Evolutionary conservation across 2,329 filamentous ascomycete genomes (phyloP), one percentile per base, ranked within the genome.

Genomic region (Aschersonia sp.): DNA sequence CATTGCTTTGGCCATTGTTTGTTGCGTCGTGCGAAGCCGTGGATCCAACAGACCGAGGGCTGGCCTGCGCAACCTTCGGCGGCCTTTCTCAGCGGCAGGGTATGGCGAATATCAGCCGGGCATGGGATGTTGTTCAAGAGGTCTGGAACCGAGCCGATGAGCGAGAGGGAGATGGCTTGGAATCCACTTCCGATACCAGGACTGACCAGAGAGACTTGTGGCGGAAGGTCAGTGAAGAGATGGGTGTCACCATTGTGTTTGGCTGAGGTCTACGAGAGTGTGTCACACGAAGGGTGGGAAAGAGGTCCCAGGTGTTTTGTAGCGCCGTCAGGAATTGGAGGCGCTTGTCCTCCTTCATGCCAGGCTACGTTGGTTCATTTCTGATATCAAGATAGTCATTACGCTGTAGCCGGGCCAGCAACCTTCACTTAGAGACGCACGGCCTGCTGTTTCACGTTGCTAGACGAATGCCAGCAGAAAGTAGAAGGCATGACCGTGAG

Each of bases 1-100:
- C 79, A 2, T 63, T 83, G 37, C 66, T 83, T 2, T 82, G 78
- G 76, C 79, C 79, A 1, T 63, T 82, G 2, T 83, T 83, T 54
- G 76, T 79, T 8, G 74, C 77, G 2, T 71, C 76, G 1, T 81
- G 78, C 56, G 79, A 83, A 58, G 78, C 78, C 0, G 62, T 67
- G 7, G 65, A 58, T 12, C 54, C 59, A 1, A 64, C 63, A 7
- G 78, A 83, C 56, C 64, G 78, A 12, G 65, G 64, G 5, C 60
- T 76, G 14, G 75, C 78, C 4, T 59, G 66, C 30, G 63, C 65
- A 47, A 66, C 74, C 0, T 81, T 82, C 54, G 58, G 61, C 5
- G 72, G 71, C 5, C 67, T 79, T 7, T 71, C 75, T 49, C 68
- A 64, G 47, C 63, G 77, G 14, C 79, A 82, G 58, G 78, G 79